These are phyloP conservation scores for Penicillium capsulatum DNA, from an alignment of 2,329 filamentous ascomycete genomes.

Conservation along the genomic window DNA sequence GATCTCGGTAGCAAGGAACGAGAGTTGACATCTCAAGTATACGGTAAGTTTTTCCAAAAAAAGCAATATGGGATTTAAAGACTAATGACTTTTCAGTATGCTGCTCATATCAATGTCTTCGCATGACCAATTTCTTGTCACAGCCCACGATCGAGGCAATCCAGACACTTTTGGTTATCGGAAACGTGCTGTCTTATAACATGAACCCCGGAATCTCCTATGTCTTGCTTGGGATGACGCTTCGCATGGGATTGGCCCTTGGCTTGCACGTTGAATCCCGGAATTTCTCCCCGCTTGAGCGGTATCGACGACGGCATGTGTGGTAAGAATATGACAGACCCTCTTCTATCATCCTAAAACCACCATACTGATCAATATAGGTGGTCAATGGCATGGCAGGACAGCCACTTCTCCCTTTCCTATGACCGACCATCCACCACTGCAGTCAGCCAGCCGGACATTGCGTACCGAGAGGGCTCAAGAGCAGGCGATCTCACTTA, in stretches of 20 bases:
- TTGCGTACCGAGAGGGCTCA: conserved; percentile 47
- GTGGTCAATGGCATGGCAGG: conserved; percentile 64
- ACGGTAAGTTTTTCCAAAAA: conserved; percentile 41
- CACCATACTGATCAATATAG: conserved; percentile 23
- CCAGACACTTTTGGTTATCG: conserved; percentile 58
- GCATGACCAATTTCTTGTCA: conserved; percentile 61
- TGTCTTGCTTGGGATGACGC: conserved; percentile 57
- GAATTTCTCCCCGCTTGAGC: conserved; percentile 48
- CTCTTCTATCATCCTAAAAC: no score
- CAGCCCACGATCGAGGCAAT: conserved; percentile 59
- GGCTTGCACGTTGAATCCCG: conserved; percentile 58
- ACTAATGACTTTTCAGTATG: conserved; percentile 44
- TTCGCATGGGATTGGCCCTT: conserved; percentile 57
- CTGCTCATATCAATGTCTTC: conserved; percentile 61
- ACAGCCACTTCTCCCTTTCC: conserved; percentile 60
- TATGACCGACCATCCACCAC: conserved; percentile 57
- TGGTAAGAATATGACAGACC: conserved; percentile 40
- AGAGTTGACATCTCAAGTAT: conserved; percentile 61
- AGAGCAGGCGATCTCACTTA: conserved; percentile 51
- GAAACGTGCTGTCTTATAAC: conserved; percentile 59
- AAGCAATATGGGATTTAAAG: no score
- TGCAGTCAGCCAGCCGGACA: conserved; percentile 51
- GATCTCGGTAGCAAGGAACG: conserved; percentile 55
- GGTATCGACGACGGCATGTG: conserved; percentile 43
- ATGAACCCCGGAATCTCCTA: conserved; percentile 64